Evolutionary conservation across 2,329 filamentous ascomycete species (phyloP).

Genomic region (Trichoderma oligosporum): DNA sequence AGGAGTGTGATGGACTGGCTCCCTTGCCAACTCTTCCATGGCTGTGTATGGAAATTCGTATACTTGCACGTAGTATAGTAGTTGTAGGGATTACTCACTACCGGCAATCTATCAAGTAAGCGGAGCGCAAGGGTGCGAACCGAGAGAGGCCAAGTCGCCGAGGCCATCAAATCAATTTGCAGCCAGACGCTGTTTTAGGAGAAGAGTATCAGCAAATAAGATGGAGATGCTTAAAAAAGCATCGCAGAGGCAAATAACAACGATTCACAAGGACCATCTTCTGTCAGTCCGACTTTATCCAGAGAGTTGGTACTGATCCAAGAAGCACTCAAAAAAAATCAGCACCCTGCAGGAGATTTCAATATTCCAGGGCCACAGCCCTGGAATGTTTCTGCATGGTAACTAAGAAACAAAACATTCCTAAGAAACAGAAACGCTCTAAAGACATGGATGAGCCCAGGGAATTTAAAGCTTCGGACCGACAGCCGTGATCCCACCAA

Average conservation of each 20-base stretch:
- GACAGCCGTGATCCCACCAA: constrained; percentile 3
- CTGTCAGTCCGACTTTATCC: background rate
- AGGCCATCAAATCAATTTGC: background rate
- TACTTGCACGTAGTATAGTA: background rate
- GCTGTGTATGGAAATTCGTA: background rate
- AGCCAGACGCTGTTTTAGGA: background rate
- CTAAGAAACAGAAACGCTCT: background rate
- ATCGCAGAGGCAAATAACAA: too few relatives aligned
- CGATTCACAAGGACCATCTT: background rate
- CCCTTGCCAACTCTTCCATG: background rate
- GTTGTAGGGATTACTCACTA: too few relatives aligned
- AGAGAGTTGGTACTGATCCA: background rate
- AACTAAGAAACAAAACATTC: background rate
- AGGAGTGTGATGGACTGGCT: background rate
- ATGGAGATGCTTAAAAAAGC: background rate
- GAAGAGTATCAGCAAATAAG: background rate
- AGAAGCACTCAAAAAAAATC: background rate
- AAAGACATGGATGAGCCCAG: background rate
- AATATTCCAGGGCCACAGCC: background rate
- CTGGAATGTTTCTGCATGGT: background rate
- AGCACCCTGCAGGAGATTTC: background rate
- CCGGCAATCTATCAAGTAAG: too few relatives aligned
- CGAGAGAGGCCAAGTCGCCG: background rate
- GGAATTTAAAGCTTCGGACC: background rate
- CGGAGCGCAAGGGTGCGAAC: background rate